Conservation (phyloP, 495 filamentous ascomycete genomes). For the Penicillium egyptiacum region DNA sequence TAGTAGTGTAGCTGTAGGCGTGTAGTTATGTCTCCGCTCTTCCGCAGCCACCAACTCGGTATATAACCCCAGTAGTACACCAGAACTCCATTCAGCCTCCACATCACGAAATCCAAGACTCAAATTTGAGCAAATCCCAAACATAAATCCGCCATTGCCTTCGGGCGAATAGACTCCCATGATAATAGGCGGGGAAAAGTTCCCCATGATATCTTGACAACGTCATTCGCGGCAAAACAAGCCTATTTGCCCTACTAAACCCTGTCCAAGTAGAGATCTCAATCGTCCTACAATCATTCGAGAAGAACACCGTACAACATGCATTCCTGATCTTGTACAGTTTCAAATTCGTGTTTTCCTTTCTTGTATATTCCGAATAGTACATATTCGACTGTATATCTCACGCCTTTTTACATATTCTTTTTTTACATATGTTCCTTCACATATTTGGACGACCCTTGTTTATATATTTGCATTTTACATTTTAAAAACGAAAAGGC, state of each 20-base stretch:
- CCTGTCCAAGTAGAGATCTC: background rate
- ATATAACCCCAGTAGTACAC: background rate
- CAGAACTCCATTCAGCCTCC: background rate
- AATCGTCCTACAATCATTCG: background rate
- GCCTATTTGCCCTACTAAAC: background rate
- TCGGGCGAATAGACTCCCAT: background rate
- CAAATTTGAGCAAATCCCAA: background rate
- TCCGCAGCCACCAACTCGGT: background rate
- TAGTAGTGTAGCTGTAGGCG: background rate
- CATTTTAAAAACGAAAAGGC: background rate
- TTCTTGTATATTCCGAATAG: conserved; percentile 1
- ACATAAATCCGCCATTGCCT: background rate
- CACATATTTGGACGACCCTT: background rate
- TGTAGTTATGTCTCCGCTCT: background rate
- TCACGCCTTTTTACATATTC: background rate
- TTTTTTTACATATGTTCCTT: background rate
- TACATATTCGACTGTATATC: conserved; percentile 10
- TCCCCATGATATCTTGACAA: conserved; percentile 12
- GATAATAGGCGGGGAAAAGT: conserved; percentile 12
- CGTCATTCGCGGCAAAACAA: conserved; percentile 13
- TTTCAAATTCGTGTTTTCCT: background rate
- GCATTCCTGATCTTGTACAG: conserved; percentile 12
- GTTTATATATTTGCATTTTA: conserved; percentile 1
- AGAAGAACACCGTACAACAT: background rate
- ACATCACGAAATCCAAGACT: background rate